A percentile compares a stretch with the other conserved stretches of the same genome.
These are phyloP conservation scores for Dothistroma pini DNA, from an alignment of 2,329 filamentous ascomycete genomes.

Conservation along the genomic window DNA sequence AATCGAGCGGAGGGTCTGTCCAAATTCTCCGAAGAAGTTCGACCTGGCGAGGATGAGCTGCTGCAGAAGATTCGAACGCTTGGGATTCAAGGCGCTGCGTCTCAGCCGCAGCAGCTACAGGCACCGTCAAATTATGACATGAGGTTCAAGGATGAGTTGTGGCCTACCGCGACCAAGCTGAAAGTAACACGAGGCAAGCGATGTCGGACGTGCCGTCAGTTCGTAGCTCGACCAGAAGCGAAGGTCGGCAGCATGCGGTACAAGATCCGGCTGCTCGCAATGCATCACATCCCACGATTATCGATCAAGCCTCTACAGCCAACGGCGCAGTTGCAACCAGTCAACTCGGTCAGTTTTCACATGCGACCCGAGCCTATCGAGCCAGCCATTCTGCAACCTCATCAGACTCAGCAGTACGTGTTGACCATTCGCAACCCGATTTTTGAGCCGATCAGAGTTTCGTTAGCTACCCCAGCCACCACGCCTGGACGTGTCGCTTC, in stretches of 20 bases:
- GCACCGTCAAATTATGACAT: conserved; percentile 48
- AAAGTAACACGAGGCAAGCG: conserved; percentile 92
- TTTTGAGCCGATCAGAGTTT: conserved; percentile 85
- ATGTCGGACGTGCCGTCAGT: conserved; percentile 88
- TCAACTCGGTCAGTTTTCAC: conserved; percentile 23
- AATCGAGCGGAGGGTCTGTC: conserved; percentile 65
- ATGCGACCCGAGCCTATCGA: conserved; percentile 21
- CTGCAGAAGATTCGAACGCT: conserved; percentile 56
- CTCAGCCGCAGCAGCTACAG: conserved; percentile 50
- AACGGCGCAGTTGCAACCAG: conserved; percentile 20
- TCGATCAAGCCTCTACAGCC: conserved; percentile 59
- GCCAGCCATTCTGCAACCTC: conserved; percentile 32
- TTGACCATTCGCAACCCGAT: conserved; percentile 91
- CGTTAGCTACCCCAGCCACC: conserved; percentile 74
- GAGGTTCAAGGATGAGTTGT: conserved; percentile 68
- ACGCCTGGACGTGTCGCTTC: conserved; percentile 74
- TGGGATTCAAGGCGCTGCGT: conserved; percentile 63
- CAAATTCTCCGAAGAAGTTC: conserved; percentile 44
- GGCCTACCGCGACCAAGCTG: conserved; percentile 76
- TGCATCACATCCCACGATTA: conserved; percentile 79
- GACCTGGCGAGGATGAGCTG: conserved; percentile 47
- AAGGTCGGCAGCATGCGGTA: conserved; percentile 83
- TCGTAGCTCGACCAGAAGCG: conserved; percentile 87
- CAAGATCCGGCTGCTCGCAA: conserved; percentile 84
- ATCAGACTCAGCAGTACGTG: conserved; percentile 67